phyloP scores from a whole-genome alignment of 306 rosid species.

The Comarum palustre region DNA sequence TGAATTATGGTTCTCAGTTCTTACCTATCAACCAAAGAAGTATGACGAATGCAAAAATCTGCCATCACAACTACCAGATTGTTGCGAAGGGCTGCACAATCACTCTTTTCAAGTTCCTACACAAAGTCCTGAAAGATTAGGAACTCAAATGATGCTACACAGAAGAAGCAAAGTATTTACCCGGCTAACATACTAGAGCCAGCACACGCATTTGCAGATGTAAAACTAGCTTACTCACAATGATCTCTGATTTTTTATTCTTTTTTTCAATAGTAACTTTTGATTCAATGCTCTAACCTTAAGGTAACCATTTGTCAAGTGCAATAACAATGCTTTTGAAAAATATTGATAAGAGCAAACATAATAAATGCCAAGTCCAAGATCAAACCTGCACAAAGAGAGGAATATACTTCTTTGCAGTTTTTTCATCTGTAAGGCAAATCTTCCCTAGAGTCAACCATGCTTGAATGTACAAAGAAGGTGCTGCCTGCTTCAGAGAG shows the following conservation, averaged over 20 bases:
- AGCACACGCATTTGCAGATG: not conserved
- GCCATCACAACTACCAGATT: conserved; percentile 82
- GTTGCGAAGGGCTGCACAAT: conserved; percentile 82
- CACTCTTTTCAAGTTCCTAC: conserved; percentile 83
- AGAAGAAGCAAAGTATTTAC: not conserved
- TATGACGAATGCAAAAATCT: conserved; percentile 88
- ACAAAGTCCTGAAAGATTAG: conserved; percentile 13
- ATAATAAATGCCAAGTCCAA: conserved; percentile 16
- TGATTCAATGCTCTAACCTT: not conserved
- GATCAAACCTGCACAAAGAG: conserved; percentile 74
- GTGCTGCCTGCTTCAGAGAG: conserved; percentile 58
- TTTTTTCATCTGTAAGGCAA: conserved; percentile 85
- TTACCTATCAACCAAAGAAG: conserved; percentile 97
- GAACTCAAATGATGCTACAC: conserved; percentile 11
- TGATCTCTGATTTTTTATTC: not conserved
- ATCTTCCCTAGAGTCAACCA: conserved; percentile 95
- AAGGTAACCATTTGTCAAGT: not conserved
- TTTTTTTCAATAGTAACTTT: not conserved
- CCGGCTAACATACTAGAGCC: not conserved
- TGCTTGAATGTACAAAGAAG: conserved; percentile 75
- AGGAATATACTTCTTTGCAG: conserved; percentile 83
- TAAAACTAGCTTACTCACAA: not conserved
- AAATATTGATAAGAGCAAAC: conserved; percentile 3
- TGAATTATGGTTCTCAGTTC: conserved; percentile 20
- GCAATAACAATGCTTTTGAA: not conserved